Conservation (phyloP, 345 rosid genomes). For the Nephelium lappaceum region DNA sequence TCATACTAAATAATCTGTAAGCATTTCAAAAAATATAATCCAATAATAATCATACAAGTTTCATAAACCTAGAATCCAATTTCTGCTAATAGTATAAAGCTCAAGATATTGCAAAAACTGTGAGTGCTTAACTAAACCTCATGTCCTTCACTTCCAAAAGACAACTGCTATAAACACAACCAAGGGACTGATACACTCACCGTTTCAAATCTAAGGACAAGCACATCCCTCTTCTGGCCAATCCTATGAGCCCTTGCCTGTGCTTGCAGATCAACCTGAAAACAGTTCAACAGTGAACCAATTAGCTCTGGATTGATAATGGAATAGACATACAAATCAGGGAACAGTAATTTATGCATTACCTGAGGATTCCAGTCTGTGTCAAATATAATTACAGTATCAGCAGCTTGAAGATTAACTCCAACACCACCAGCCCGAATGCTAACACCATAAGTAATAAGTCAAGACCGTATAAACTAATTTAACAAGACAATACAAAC, state of each 20-base stretch:
- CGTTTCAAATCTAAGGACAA: slow-evolving; percentile 93
- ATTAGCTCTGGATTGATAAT: slow-evolving; percentile 17
- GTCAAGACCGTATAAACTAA: slow-evolving; percentile 22
- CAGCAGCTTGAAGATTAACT: slow-evolving; percentile 97
- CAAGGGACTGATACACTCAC: slow-evolving; percentile 43
- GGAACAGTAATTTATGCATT: slow-evolving; percentile 20
- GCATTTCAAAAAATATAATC: background rate
- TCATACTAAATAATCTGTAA: background rate
- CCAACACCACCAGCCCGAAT: slow-evolving; percentile 99
- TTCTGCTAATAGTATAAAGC: background rate
- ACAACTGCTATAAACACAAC: background rate
- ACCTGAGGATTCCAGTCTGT: slow-evolving; percentile 99
- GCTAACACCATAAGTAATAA: slow-evolving; percentile 42
- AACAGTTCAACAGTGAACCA: background rate
- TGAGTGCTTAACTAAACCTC: background rate
- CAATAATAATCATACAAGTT: background rate
- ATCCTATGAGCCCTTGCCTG: slow-evolving; percentile 97
- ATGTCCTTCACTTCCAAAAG: background rate
- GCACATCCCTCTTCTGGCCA: slow-evolving; percentile 98
- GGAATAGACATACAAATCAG: slow-evolving; percentile 14
- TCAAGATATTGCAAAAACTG: background rate
- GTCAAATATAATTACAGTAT: slow-evolving; percentile 90
- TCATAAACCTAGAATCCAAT: background rate
- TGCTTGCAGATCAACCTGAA: slow-evolving; percentile 95
- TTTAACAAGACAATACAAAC: background rate